Conservation (phyloP, 1,139 yeast genomes). For the Scheffersomyces insectosa region DNA sequence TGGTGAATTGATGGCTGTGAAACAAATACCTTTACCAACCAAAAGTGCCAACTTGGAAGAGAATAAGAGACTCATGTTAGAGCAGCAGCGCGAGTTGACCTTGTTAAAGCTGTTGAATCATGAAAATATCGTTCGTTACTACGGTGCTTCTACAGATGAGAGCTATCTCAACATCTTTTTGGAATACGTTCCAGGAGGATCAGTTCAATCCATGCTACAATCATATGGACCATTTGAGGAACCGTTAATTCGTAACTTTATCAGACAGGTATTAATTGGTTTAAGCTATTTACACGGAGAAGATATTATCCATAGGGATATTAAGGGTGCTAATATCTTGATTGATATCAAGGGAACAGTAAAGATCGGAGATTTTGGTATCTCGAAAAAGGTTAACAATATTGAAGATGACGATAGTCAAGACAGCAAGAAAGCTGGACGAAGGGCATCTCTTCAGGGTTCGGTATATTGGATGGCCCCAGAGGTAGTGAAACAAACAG, state of each 20-base stretch:
- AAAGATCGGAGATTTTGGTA: constrained; percentile 92
- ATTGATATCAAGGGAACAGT: constrained; percentile 91
- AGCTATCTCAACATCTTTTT: constrained; percentile 75
- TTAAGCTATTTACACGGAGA: constrained; percentile 77
- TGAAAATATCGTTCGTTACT: constrained; percentile 87
- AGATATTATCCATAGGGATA: constrained; percentile 86
- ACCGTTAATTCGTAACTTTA: constrained; percentile 79
- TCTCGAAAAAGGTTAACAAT: constrained; percentile 70
- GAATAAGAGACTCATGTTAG: constrained; percentile 65
- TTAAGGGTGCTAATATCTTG: constrained; percentile 88
- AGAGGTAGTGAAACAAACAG: constrained; percentile 89
- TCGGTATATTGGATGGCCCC: constrained; percentile 99
- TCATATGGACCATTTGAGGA: constrained; percentile 93
- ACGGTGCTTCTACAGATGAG: constrained; percentile 80
- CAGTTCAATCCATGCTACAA: constrained; percentile 81
- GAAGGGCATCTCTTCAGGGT: constrained; percentile 87
- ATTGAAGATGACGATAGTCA: constrained; percentile 23
- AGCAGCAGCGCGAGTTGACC: constrained; percentile 85
- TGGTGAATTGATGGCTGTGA: constrained; percentile 96
- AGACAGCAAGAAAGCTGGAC: constrained; percentile 29
- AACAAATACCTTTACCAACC: constrained; percentile 76
- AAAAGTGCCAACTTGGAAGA: constrained; percentile 35
- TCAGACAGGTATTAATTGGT: constrained; percentile 82
- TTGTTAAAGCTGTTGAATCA: constrained; percentile 80
- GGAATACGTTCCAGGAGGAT: constrained; percentile 97